Conservation (phyloP, 1,284 basidiomycete genomes). For the Acaromyces ingoldii region DNA sequence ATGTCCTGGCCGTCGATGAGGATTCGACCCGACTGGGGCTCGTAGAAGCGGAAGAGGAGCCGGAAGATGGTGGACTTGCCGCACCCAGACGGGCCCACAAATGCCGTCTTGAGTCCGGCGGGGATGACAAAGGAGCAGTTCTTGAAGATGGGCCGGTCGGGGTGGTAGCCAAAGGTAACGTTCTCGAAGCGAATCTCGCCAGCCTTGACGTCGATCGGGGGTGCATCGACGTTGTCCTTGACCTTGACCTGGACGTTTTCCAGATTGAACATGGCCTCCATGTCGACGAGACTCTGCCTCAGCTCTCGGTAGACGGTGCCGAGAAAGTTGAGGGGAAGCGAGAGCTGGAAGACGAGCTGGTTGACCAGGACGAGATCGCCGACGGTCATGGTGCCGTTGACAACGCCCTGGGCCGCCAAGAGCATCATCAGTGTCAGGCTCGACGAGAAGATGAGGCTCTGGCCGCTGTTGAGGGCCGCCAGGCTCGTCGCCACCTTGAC, state of each 20-base stretch:
- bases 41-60: constrained; percentile 89
- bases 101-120: constrained; percentile 89
- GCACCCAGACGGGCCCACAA: constrained; percentile 93
- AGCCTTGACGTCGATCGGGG: constrained; percentile 65
- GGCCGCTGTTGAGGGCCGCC: constrained; percentile 88
- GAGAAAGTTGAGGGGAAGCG: constrained; percentile 90
- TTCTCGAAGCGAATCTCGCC: constrained; percentile 90
- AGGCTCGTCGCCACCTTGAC: constrained; percentile 92
- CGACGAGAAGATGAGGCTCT: constrained; percentile 89
- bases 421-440: constrained; percentile 94
- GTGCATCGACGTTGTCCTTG: constrained; percentile 66
- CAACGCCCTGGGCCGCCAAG: constrained; percentile 85
- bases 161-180: constrained; percentile 85
- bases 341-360: constrained; percentile 96
- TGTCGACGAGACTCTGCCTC: constrained; percentile 88
- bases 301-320: constrained; percentile 96
- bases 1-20: constrained; percentile 83
- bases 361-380: constrained; percentile 99
- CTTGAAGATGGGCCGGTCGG: constrained; percentile 81
- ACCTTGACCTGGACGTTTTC: constrained; percentile 75
- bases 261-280: constrained; percentile 91
- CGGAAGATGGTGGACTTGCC: constrained; percentile 97
- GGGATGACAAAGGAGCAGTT: constrained; percentile 76
- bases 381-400: constrained; percentile 93
- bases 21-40: constrained; percentile 74